Percentiles rank a stretch among this genome's conserved stretches.
These are phyloP conservation scores for Blastocystis sp. DNA, from an alignment of 352 stramenopile genomes.

Conservation along the genomic window DNA sequence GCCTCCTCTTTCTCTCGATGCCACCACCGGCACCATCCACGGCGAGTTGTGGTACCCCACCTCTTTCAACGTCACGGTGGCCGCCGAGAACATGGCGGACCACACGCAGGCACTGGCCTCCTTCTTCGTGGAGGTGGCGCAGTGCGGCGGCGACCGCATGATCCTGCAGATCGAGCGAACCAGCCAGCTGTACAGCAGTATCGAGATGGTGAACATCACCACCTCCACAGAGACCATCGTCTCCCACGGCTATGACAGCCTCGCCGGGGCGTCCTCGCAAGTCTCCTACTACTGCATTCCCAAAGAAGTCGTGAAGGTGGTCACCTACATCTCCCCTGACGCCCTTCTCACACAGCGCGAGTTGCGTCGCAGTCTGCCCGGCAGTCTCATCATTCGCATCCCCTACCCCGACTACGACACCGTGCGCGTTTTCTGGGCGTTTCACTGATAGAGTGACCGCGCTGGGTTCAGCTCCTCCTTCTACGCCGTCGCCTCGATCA, in stretches of 20 bases:
- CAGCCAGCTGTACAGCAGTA: background rate
- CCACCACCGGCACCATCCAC: background rate
- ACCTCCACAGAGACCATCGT: background rate
- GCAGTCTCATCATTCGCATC: background rate
- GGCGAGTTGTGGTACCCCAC: background rate
- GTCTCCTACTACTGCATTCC: conserved; percentile 23
- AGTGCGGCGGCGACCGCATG: background rate
- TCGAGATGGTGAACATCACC: background rate
- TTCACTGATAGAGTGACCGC: too few species aligned
- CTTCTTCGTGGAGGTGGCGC: background rate
- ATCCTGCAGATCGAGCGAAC: conserved; percentile 4
- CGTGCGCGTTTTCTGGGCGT: too few species aligned
- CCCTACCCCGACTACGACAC: background rate
- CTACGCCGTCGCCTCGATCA: background rate
- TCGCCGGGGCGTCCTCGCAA: background rate
- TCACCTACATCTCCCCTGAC: background rate
- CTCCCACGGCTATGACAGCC: background rate
- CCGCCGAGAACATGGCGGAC: conserved; percentile 38
- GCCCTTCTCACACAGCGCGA: background rate
- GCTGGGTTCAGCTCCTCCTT: background rate
- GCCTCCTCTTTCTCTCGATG: conserved; percentile 1
- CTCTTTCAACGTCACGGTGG: conserved; percentile 7
- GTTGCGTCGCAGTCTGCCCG: background rate
- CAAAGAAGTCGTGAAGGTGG: background rate
- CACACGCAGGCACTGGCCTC: background rate